These are phyloP conservation scores for Pseudogymnoascus sp. DNA, from an alignment of 2,329 filamentous ascomycete species.

Conservation along the genomic window DNA sequence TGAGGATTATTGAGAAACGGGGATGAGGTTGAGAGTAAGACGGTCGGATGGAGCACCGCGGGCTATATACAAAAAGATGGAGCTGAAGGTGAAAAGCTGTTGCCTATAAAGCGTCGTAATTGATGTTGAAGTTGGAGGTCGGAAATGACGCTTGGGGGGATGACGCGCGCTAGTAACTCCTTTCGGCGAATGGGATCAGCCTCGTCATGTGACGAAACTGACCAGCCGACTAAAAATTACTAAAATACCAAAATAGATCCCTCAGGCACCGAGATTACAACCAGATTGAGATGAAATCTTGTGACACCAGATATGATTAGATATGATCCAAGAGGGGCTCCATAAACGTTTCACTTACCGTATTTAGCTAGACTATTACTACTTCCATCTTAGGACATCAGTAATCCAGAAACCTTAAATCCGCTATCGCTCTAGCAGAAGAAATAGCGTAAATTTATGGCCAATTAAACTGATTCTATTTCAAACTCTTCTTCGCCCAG, in stretches of 20 bases:
- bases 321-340: constrained; percentile 7
- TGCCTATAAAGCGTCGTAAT: constrained; percentile 10
- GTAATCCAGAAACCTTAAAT: constrained; percentile 6
- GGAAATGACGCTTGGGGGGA: constrained; percentile 7
- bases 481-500: not conserved
- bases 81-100: not conserved
- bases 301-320: constrained; percentile 10
- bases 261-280: not conserved
- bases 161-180: constrained; percentile 8
- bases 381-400: not conserved
- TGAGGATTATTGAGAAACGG: not conserved
- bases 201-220: not conserved
- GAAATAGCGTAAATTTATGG: not conserved
- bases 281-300: constrained; percentile 7
- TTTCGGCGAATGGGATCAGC: constrained; percentile 1
- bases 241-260: not conserved
- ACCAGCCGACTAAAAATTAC: not conserved
- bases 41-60: not conserved
- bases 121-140: not conserved
- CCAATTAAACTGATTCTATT: constrained; percentile 3
- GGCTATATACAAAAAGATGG: not conserved
- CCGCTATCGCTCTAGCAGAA: constrained; percentile 1
- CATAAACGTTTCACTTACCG: constrained; percentile 1
- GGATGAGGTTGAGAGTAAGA: not conserved
- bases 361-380: not conserved